phyloP scores from a whole-genome alignment of 1,284 basidiomycete genomes.

The Neonothopanus nambi region DNA sequence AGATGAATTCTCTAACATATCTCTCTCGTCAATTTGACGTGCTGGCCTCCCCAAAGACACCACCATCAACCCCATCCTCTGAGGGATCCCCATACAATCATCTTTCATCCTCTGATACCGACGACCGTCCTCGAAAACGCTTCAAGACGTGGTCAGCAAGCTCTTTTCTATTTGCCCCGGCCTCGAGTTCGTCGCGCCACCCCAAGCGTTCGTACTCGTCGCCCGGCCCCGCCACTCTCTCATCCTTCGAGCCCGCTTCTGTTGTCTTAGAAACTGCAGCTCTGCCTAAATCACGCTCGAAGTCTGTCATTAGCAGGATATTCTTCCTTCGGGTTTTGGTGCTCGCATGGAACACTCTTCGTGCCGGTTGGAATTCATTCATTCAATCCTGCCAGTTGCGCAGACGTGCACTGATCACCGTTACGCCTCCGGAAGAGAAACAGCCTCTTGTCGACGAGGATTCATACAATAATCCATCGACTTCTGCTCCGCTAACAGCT shows the following conservation, averaged over 20 bases:
- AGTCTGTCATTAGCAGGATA: conserved; percentile 44
- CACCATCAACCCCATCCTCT: conserved; percentile 50
- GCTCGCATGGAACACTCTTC: conserved; percentile 52
- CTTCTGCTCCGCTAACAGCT: conserved; percentile 13
- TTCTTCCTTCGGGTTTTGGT: conserved; percentile 54
- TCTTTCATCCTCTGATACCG: conserved; percentile 24
- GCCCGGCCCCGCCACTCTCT: conserved; percentile 22
- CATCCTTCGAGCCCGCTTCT: conserved; percentile 20
- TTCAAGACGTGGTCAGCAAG: conserved; percentile 60
- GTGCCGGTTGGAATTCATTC: conserved; percentile 46
- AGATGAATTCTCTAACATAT: conserved; percentile 72
- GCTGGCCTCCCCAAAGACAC: conserved; percentile 48
- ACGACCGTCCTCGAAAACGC: conserved; percentile 35
- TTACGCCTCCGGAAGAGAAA: conserved; percentile 31
- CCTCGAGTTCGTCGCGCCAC: conserved; percentile 17
- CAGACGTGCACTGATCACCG: not conserved
- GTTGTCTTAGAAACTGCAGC: conserved; percentile 27
- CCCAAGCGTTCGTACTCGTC: conserved; percentile 16
- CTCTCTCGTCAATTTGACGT: conserved; percentile 71
- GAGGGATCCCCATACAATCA: conserved; percentile 30
- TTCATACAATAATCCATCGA: conserved; percentile 18
- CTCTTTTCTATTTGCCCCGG: conserved; percentile 47
- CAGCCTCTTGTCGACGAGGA: conserved; percentile 41
- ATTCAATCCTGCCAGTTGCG: conserved; percentile 2
- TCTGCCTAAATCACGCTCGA: conserved; percentile 28